phyloP scores from a whole-genome alignment of 768 basidiomycete genomes.

The Leccinum uliginosum region DNA sequence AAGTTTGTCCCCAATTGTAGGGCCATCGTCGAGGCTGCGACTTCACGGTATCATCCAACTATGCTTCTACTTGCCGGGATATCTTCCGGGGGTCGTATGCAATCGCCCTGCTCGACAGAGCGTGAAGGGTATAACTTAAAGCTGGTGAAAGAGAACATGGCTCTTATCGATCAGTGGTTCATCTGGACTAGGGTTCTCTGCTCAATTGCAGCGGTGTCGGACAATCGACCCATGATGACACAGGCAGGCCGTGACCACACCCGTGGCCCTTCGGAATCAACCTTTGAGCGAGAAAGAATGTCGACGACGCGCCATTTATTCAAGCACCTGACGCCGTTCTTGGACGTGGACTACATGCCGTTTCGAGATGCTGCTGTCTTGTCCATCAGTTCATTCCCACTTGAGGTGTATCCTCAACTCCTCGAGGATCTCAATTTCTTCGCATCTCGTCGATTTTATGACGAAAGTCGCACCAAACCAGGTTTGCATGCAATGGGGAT shows the following conservation, averaged over 20 bases:
- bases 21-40: slow-evolving; percentile 63
- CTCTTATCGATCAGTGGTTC: slow-evolving; percentile 72
- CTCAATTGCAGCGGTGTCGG: slow-evolving; percentile 65
- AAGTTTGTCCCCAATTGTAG: slow-evolving; percentile 54
- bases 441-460: slow-evolving; percentile 78
- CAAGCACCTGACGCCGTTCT: slow-evolving; percentile 78
- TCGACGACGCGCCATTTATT: slow-evolving; percentile 79
- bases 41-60: slow-evolving; percentile 62
- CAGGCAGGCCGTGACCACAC: slow-evolving; percentile 60
- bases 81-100: slow-evolving; percentile 40
- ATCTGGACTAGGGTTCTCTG: slow-evolving; percentile 84
- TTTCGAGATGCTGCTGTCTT: slow-evolving; percentile 86
- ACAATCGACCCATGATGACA: slow-evolving; percentile 52
- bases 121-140: slow-evolving; percentile 52
- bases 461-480: slow-evolving; percentile 53
- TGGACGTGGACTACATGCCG: slow-evolving; percentile 78
- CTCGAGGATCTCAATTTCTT: slow-evolving; percentile 81
- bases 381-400: slow-evolving; percentile 84
- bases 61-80: slow-evolving; percentile 75
- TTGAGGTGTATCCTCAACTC: slow-evolving; percentile 70
- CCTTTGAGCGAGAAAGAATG: slow-evolving; percentile 76
- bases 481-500: slow-evolving; percentile 41
- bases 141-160: slow-evolving; percentile 52
- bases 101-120: slow-evolving; percentile 42
- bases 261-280: slow-evolving; percentile 66